Conservation (phyloP, 139 green algal genomes). For the Desmodesmus armatus region DNA sequence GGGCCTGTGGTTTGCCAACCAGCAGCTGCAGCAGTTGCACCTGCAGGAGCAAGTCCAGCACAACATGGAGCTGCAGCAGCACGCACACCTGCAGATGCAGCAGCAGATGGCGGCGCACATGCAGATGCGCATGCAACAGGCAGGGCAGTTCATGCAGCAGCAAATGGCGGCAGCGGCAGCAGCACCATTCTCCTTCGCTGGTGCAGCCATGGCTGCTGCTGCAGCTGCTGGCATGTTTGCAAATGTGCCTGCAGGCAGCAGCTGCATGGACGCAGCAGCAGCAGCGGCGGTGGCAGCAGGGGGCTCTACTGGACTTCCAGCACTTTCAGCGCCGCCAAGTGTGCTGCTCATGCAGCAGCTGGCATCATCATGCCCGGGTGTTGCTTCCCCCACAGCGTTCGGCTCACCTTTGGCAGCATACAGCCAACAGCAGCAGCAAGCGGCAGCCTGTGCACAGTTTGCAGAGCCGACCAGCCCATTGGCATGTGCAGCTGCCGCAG, state of each 20-base stretch:
- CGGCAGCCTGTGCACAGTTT: background rate
- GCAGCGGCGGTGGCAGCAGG: background rate
- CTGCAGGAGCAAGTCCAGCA: conserved; percentile 19
- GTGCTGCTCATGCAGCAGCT: no score
- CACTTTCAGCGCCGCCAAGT: no score
- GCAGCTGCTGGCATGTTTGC: background rate
- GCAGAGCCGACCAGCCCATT: background rate
- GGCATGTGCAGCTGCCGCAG: background rate
- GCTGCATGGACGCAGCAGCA: background rate
- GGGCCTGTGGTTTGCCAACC: conserved; percentile 24
- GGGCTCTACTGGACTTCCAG: no score
- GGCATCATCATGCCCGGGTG: background rate
- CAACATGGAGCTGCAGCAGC: conserved; percentile 14
- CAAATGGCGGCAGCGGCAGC: background rate
- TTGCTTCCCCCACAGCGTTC: background rate
- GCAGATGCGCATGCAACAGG: conserved; percentile 26
- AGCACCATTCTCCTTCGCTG: background rate
- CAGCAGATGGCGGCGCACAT: conserved; percentile 16
- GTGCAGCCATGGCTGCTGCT: background rate
- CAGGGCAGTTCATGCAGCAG: conserved; percentile 7
- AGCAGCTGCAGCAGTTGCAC: conserved; percentile 36
- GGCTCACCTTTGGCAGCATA: background rate
- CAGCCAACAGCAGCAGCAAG: background rate
- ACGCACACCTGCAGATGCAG: conserved; percentile 18
- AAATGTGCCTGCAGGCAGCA: background rate